Base-by-base conservation (phyloP, 2,329 filamentous ascomycete species). In the Aspergillus tubingensis region DNA sequence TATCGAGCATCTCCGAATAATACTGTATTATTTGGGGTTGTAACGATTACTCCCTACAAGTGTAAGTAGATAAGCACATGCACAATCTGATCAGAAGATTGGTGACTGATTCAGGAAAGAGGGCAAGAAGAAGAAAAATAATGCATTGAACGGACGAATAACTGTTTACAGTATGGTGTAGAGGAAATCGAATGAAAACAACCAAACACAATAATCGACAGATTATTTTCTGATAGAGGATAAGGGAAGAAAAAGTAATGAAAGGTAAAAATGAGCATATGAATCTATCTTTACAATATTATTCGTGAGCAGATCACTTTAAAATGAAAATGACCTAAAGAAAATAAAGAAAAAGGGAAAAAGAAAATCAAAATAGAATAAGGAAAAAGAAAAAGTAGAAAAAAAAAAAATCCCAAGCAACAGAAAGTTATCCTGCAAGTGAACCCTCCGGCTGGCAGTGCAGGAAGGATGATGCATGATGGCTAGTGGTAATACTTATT, bases 401-500 rank as follows among this genome's bases (percentile, higher is more conserved):
- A 41, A 43, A 39, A 41, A 30, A 49, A 41, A 43, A 39, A 52
- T 5, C 5, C 32, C n/a, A 52, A 25, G 32, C 32, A 36, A 36
- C 32, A 13, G 32, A 36, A 39, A 39, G 30, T 25, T n/a, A 2
- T 38, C 48, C 58, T 55, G 47, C 19, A 39, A 43, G 8, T 13
- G 39, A 47, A 32, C 19, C 11, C 49, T 27, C 43, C 19, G 32
- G 51, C 39, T 50, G 55, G 56, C 52, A 56, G 52, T 59, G 55
- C 58, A 54, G 52, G 17, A 56, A 17, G 23, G 21, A 56, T 27
- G 23, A 56, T 60, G 53, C 61, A 60, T 50, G 58, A 58, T 50
- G 58, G 47, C 54, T 60, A 58, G 60, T 32, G 53, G 60, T 58
- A 63, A 55, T 27, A 19, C 38, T 17, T 49, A 49, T 30, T 49